Conservation (phyloP, 1,284 basidiomycete species). For the Irpex sp. region DNA sequence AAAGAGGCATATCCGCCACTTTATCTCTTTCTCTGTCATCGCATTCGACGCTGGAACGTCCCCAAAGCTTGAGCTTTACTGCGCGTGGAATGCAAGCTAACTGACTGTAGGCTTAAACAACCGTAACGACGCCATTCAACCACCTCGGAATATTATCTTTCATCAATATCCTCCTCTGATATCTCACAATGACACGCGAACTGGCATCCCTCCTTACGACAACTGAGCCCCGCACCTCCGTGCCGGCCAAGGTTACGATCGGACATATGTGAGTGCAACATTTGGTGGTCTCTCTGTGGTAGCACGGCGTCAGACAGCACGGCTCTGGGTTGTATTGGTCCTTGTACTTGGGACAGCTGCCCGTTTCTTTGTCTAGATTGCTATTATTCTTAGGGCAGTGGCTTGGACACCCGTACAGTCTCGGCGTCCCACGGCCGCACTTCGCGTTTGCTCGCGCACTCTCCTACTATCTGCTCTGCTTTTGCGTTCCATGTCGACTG, state of each 20-base stretch:
- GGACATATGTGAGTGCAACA: slow-evolving; percentile 64
- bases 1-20: background rate
- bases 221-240: slow-evolving; percentile 27
- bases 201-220: slow-evolving; percentile 23
- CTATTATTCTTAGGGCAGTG: background rate
- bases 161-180: background rate
- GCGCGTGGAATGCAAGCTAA: background rate
- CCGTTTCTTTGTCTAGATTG: background rate
- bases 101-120: background rate
- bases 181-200: slow-evolving; percentile 23
- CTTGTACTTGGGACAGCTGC: too few species aligned
- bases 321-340: too few species aligned
- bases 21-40: background rate
- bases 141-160: background rate
- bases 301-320: too few species aligned
- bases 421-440: background rate
- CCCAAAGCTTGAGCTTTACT: background rate
- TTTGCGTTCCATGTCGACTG: background rate
- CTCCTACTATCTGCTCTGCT: background rate
- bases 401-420: background rate
- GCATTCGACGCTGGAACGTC: background rate
- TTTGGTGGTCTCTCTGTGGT: background rate
- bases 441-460: background rate
- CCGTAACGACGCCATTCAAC: background rate
- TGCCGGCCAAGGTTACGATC: slow-evolving; percentile 51